These are phyloP conservation scores for Colletotrichum sp. DNA, from an alignment of 2,329 filamentous ascomycete species.

Conservation along the genomic window DNA sequence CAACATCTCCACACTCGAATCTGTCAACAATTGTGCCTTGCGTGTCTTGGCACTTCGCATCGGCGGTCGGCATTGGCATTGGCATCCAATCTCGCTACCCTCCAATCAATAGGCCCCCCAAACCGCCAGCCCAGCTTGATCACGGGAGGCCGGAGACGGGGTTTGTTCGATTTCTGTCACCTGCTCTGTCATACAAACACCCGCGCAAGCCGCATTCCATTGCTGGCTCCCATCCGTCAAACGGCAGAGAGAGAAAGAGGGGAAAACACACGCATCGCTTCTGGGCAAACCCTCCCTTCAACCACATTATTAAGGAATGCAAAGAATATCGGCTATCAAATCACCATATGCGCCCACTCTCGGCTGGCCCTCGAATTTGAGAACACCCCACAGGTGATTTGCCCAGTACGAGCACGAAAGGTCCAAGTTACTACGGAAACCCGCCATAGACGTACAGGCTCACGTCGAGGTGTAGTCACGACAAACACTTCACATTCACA, in stretches of 20 bases:
- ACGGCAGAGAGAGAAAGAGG: background rate
- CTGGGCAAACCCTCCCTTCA: background rate
- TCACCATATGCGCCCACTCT: background rate
- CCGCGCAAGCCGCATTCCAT: background rate
- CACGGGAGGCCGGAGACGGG: background rate
- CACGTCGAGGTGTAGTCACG: background rate
- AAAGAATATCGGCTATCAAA: background rate
- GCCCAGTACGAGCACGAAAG: background rate
- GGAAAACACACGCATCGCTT: background rate
- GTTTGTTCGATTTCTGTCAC: background rate
- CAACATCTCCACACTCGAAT: background rate
- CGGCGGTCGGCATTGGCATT: conserved; percentile 1
- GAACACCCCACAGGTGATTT: background rate
- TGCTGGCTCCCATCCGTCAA: background rate
- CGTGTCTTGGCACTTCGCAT: conserved; percentile 12
- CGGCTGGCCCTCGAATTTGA: background rate
- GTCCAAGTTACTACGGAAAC: background rate
- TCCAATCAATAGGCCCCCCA: background rate
- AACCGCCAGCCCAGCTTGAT: background rate
- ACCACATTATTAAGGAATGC: background rate
- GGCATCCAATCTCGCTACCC: conserved; percentile 3
- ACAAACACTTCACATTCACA: background rate
- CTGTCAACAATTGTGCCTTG: background rate
- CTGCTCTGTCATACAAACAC: background rate
- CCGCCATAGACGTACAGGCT: background rate